Percentiles rank a stretch among this genome's conserved stretches.
Evolutionary conservation across 495 filamentous ascomycete genomes (phyloP).

Genomic region (Oidiodendron maius): DNA sequence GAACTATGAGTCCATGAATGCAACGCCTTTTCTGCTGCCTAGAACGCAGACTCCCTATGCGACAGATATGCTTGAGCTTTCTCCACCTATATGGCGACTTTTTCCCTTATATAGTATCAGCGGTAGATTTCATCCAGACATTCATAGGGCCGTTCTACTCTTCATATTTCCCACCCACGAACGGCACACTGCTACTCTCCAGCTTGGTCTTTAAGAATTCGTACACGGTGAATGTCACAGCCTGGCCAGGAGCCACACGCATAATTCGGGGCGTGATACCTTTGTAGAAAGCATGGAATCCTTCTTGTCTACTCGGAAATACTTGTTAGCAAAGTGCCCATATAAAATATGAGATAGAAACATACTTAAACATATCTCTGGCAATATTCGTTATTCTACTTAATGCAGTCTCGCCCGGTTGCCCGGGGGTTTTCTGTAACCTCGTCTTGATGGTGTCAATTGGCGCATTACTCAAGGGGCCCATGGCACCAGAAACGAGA

Average conservation of each 20-base stretch:
- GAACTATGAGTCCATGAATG: conserved; percentile 2
- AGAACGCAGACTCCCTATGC: neutral
- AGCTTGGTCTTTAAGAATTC: conserved; percentile 81
- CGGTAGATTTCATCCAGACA: neutral
- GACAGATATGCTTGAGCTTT: neutral
- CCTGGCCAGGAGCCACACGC: conserved; percentile 95
- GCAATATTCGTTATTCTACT: conserved; percentile 72
- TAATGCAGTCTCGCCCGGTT: conserved; percentile 73
- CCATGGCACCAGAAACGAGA: conserved; percentile 88
- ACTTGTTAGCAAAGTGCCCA: too few species aligned
- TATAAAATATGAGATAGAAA: conserved; percentile 13
- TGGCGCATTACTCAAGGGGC: conserved; percentile 90
- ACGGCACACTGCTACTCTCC: conserved; percentile 62
- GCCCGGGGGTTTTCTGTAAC: conserved; percentile 81
- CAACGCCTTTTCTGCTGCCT: neutral
- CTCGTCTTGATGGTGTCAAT: conserved; percentile 99
- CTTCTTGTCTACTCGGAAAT: conserved; percentile 59
- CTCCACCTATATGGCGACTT: too few species aligned
- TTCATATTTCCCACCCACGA: conserved; percentile 66
- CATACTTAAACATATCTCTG: conserved; percentile 84
- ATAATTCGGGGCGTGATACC: conserved; percentile 97
- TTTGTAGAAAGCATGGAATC: conserved; percentile 93
- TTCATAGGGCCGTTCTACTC: conserved; percentile 41
- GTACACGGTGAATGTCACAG: conserved; percentile 97
- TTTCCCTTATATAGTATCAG: neutral